Evolutionary conservation across 768 basidiomycete genomes (phyloP).

Genomic region (Mycena polygramma): DNA sequence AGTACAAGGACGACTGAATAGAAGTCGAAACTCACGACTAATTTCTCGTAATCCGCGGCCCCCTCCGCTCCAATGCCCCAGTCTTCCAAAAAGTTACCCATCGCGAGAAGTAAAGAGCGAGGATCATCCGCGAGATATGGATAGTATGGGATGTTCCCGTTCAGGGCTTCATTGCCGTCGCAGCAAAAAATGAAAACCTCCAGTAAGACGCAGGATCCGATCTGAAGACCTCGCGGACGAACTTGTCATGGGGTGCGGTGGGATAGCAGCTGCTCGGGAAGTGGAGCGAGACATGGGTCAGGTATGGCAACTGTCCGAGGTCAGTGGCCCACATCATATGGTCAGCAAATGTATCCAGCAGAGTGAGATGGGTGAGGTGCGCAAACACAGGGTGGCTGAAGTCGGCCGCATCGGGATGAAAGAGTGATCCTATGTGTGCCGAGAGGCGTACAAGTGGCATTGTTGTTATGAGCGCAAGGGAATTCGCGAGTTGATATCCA

Average conservation of each 20-base stretch:
- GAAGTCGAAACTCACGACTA: slow-evolving; percentile 1
- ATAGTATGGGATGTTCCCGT: neutral
- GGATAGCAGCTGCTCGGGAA: slow-evolving; percentile 8
- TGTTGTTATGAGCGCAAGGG: neutral
- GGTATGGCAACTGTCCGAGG: slow-evolving; percentile 4
- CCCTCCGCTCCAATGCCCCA: slow-evolving; percentile 3
- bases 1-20: too few relatives aligned
- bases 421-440: neutral
- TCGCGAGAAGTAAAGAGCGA: slow-evolving; percentile 8
- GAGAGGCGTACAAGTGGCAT: neutral
- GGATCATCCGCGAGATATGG: slow-evolving; percentile 6
- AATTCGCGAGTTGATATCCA: neutral
- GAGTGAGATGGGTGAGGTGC: neutral
- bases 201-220: neutral
- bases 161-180: neutral
- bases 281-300: slow-evolving; percentile 3
- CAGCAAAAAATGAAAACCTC: slow-evolving; percentile 4
- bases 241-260: neutral
- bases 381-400: slow-evolving; percentile 4
- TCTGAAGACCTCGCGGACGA: neutral
- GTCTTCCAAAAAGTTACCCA: neutral
- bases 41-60: neutral
- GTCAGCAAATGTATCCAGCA: neutral
- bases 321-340: too few relatives aligned
- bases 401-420: neutral